A percentile compares a stretch with the other conserved stretches of the same genome.
Evolutionary conservation across 768 basidiomycete species (phyloP).

Genomic region (Leccinum imitatum): DNA sequence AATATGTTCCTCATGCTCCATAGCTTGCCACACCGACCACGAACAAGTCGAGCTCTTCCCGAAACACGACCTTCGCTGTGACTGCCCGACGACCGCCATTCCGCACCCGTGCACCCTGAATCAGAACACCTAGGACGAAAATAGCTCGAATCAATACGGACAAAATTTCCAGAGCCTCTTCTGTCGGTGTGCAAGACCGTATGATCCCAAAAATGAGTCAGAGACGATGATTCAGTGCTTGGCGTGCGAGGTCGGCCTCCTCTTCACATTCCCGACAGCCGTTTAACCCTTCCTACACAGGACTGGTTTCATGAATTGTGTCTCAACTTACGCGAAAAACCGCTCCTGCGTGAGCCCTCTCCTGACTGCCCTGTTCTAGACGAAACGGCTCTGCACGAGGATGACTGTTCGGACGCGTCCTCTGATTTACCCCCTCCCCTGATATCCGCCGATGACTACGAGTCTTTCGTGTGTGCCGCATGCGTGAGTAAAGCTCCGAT

Average conservation of each 20-base stretch:
- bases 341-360: constrained; percentile 45
- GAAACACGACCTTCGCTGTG: constrained; percentile 79
- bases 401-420: constrained; percentile 59
- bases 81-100: constrained; percentile 72
- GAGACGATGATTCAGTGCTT: constrained; percentile 92
- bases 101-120: constrained; percentile 66
- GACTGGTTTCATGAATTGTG: constrained; percentile 94
- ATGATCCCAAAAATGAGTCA: constrained; percentile 68
- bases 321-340: constrained; percentile 72
- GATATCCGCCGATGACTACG: constrained; percentile 67
- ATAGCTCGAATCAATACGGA: constrained; percentile 61
- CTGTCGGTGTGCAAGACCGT: constrained; percentile 71
- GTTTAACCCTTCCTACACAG: constrained; percentile 36
- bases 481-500: constrained; percentile 60
- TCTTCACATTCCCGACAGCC: neutral
- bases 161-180: constrained; percentile 73
- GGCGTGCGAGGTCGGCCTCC: constrained; percentile 64
- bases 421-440: constrained; percentile 67
- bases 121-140: constrained; percentile 49
- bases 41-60: constrained; percentile 88
- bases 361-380: constrained; percentile 19
- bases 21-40: constrained; percentile 85
- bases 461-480: constrained; percentile 67
- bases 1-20: constrained; percentile 79
- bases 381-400: constrained; percentile 32